phyloP scores from a whole-genome alignment of 441 rosid species.

The Oxalis stricta region DNA sequence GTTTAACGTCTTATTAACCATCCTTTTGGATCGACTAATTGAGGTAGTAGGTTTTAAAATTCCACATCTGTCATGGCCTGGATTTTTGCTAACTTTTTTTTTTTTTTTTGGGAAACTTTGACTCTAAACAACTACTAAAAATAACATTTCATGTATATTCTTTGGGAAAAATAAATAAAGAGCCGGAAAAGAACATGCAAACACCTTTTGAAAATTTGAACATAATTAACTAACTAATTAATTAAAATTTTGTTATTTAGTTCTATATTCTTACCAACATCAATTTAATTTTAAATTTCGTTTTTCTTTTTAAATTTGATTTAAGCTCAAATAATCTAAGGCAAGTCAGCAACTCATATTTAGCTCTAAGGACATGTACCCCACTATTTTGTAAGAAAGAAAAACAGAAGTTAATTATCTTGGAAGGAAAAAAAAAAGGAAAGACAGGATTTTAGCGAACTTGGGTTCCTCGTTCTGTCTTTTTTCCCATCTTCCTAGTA shows the following conservation, averaged over 20 bases:
- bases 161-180: background rate
- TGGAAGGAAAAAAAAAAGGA: background rate
- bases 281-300: no score
- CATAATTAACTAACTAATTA: no score
- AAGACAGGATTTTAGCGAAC: background rate
- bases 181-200: no score
- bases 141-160: background rate
- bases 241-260: no score
- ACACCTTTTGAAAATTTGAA: no score
- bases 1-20: no score
- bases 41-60: no score
- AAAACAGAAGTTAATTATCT: conserved; percentile 1
- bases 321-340: no score
- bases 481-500: background rate
- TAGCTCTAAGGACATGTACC: conserved; percentile 37
- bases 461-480: background rate
- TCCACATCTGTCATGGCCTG: background rate
- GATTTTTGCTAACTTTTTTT: background rate
- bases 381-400: no score
- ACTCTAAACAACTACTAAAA: background rate
- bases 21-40: background rate
- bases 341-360: conserved; percentile 11
- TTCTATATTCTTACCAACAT: no score
- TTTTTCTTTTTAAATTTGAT: no score
- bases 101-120: no score